Base-by-base conservation (phyloP, 371 early-diverging fungal genomes). In the Coemansia sp. region DNA sequence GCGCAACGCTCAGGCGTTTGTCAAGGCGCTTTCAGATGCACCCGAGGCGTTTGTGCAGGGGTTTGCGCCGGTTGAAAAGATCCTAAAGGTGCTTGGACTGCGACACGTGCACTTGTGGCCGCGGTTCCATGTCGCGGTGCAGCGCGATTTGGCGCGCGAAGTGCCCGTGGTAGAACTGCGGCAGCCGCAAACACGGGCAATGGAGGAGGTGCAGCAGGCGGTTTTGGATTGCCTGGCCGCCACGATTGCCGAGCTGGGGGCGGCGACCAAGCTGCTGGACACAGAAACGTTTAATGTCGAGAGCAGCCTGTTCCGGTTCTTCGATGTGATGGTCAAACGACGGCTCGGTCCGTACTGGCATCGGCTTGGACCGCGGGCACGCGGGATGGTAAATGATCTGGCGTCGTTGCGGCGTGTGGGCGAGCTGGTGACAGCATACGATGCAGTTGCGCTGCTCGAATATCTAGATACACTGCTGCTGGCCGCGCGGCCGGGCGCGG, bases 311-410 rank as follows among this genome's bases (percentile, higher is more conserved):
- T 90, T 90, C 72, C 82, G 83, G 50, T 87, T 90, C 0, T 95
- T 94, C 74, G 95, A 94, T 79, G 65, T 69, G 4, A 81, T 88
- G 40, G 77, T 96, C 14, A 81, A 90, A 20, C 75, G 78, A 4
- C 92, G 92, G 71, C 74, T 97, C 36, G 89, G 89, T 61, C 91
- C 94, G 2, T 80, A 92, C 34, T 97, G 97, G 97, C 95, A 97
- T 76, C 80, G 85, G 7, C 83, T 95, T 11, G 82, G 88, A 40
- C 61, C 77, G 10, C 86, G 86, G 35, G 88, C 90, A 0, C 91
- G 91, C 63, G 86, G 90, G 34, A 77, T 94, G 11, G 88, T 92
- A 4, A 69, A 69, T 0, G 97, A 97, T 67, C 53, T 97, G 31
- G 81, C 81, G 16, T 82, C 83, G 0, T 75, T 96, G 47, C 83